Evolutionary conservation across 192 early-diverging fungal species (phyloP), one percentile per base, ranked within the genome.

Genomic region (Backusella westeae): DNA sequence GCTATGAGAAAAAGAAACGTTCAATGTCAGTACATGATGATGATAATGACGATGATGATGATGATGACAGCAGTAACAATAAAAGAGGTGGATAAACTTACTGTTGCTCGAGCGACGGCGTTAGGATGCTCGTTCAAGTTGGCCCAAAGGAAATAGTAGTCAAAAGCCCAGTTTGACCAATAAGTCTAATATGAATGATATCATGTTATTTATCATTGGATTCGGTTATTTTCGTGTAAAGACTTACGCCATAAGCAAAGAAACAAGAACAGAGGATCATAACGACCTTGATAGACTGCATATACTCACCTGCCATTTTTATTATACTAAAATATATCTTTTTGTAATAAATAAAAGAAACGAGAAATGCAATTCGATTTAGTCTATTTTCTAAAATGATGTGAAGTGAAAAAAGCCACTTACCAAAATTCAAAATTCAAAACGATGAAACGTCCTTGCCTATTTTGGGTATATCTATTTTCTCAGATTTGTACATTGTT

Each of bases 91-190:
- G 7, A 59, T 46, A 2, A 44, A 71, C 75, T 74, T 81, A 81
- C 80, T 6, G 72, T 72, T 23, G 75, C 80, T 41, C 71, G 49
- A 6, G 63, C 34, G 21, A 81, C 68, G 59, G 75, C 80, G 65
- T 77, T 69, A 52, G 75, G 80, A 36, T 75, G 74, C 1, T 69
- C 76, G 65, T 53, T 49, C n/a, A 73, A 72, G 23, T 74, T 44
- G 10, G 80, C 72, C 79, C 75, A 76, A 21, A 76, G 56, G 42
- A 81, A 63, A 14, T 73, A 76, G 36, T 81, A 76, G 41, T 81
- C 80, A 36, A 77, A 81, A 0, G 75, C 72, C 80, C 80, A 81
- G 65, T 81, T 76, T 34, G 80, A 65, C 80, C 80, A 81, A 15
- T 71, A 73, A 29, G 74, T 49, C 79, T 80, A 77, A 38, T 36